A percentile compares a stretch with the other conserved stretches of the same genome.
These are phyloP conservation scores for Geotrichum reessii DNA, from an alignment of 1,139 yeast species.

Conservation along the genomic window DNA sequence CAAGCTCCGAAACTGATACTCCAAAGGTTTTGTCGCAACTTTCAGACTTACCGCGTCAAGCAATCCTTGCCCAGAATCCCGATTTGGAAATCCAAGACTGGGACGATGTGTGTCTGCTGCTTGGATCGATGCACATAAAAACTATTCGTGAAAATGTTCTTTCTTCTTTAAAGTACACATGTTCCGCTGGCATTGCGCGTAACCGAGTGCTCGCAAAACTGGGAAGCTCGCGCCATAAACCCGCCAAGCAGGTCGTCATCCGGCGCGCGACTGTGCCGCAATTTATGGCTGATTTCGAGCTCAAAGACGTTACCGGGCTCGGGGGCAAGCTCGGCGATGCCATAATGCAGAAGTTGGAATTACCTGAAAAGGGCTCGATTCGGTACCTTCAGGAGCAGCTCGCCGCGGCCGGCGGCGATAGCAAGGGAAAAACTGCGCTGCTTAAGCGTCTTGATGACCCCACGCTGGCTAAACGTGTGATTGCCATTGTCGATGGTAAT, in stretches of 20 bases:
- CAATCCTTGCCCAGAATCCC: not conserved
- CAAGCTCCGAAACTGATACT: not conserved
- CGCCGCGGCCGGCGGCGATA: constrained; percentile 17
- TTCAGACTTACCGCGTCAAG: not conserved
- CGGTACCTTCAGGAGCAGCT: constrained; percentile 22
- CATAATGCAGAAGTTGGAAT: constrained; percentile 40
- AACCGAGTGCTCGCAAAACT: constrained; percentile 76
- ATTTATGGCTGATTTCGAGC: constrained; percentile 56
- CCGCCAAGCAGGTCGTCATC: constrained; percentile 77
- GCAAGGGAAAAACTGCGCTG: constrained; percentile 31
- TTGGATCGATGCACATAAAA: constrained; percentile 58
- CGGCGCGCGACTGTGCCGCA: constrained; percentile 43
- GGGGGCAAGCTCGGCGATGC: constrained; percentile 83
- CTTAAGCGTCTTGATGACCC: constrained; percentile 31
- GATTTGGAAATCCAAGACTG: constrained; percentile 50
- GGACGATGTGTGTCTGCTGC: constrained; percentile 70
- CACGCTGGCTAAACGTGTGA: constrained; percentile 47
- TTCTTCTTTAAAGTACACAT: constrained; percentile 63
- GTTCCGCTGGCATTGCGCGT: constrained; percentile 82
- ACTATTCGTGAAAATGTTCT: constrained; percentile 51
- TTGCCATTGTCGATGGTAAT: constrained; percentile 60
- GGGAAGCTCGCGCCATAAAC: constrained; percentile 83
- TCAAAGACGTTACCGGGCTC: constrained; percentile 78
- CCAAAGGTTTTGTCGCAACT: not conserved
- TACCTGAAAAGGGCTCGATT: constrained; percentile 32